Percentiles rank a stretch among this genome's conserved stretches.
Evolutionary conservation across 257 asterid species (phyloP).

Genomic region (Buddleja alternifolia): DNA sequence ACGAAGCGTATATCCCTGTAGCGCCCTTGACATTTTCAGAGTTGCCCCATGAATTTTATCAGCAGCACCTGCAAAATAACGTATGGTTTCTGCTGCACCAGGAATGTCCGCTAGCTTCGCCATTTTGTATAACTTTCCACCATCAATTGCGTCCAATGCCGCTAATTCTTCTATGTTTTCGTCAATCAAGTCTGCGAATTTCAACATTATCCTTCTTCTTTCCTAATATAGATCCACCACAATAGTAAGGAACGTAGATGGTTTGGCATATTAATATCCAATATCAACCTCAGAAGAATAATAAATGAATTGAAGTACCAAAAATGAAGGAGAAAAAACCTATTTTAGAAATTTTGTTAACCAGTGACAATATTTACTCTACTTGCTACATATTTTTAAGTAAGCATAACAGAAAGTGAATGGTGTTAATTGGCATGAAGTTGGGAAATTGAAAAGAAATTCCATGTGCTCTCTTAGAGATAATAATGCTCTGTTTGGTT

Average conservation of each 20-base stretch:
- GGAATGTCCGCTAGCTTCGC: conserved; percentile 27
- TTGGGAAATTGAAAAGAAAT: too few relatives aligned
- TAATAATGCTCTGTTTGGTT: too few relatives aligned
- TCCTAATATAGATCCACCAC: conserved; percentile 48
- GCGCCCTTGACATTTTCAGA: conserved; percentile 44
- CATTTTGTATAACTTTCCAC: conserved; percentile 42
- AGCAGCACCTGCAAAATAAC: conserved; percentile 67
- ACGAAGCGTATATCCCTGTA: conserved; percentile 51
- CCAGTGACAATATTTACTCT: too few relatives aligned
- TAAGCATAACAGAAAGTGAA: too few relatives aligned
- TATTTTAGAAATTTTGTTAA: too few relatives aligned
- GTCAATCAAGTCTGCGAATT: conserved; percentile 53
- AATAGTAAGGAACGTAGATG: too few relatives aligned
- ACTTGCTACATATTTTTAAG: too few relatives aligned
- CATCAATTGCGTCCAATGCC: conserved; percentile 49
- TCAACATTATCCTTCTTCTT: conserved; percentile 55
- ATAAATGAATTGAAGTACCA: too few relatives aligned
- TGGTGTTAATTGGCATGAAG: too few relatives aligned
- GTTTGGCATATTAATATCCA: neutral
- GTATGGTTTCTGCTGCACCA: conserved; percentile 40
- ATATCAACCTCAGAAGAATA: neutral
- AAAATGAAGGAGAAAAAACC: too few relatives aligned
- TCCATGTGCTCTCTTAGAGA: too few relatives aligned
- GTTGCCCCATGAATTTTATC: conserved; percentile 65
- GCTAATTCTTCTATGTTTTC: conserved; percentile 52